Evolutionary conservation across 306 rosid genomes (phyloP), one percentile per base, ranked within the genome.

Genomic region (Fagus crenata): DNA sequence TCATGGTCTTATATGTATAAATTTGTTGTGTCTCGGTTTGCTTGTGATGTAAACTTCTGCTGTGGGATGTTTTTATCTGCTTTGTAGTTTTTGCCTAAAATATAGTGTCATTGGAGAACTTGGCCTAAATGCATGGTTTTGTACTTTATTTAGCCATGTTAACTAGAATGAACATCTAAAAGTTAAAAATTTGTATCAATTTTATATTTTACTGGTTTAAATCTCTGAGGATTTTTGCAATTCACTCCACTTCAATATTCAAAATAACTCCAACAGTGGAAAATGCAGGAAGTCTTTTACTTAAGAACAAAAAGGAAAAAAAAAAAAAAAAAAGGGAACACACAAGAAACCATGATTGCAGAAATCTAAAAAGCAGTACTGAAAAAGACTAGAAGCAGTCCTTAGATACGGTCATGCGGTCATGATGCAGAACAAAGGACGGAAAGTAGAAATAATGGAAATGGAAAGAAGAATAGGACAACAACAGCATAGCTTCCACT

Each of bases 21-120:
- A 53, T 37, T 67, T 72, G 42, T 82, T 18, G 4, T 55, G 41
- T 55, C 11, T 55, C 31, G 39, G 6, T 49, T 33, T 49, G 53
- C 36, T 37, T 17, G 40, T 65, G 60, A 12, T 64, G 79, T 49
- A 49, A 15, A 32, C 72, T 64, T 64, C 31, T 49, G 41, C 71
- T 37, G 4, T 2, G 37, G 35, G 56, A 49, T 35, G 63, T 53
- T 32, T n/a, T 17, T 11, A 35, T 75, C 22, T 49, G 2, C 49
- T 64, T 35, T 32, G 1, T n/a, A 18, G 15, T 49, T 63, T 35
- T 49, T 31, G 28, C 32, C 14, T n/a, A 17, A n/a, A 67, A 35
- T 39, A 37, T 35, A 35, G 69, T 13, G 3, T 11, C 69, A 5
- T 17, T 4, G 43, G 15, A 13, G 42, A 63, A 14, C 18, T 22